Percentiles rank a stretch among this genome's conserved stretches.
These are phyloP conservation scores for Pelargonium cotyledonis DNA, from an alignment of 441 rosid genomes.

Conservation along the genomic window DNA sequence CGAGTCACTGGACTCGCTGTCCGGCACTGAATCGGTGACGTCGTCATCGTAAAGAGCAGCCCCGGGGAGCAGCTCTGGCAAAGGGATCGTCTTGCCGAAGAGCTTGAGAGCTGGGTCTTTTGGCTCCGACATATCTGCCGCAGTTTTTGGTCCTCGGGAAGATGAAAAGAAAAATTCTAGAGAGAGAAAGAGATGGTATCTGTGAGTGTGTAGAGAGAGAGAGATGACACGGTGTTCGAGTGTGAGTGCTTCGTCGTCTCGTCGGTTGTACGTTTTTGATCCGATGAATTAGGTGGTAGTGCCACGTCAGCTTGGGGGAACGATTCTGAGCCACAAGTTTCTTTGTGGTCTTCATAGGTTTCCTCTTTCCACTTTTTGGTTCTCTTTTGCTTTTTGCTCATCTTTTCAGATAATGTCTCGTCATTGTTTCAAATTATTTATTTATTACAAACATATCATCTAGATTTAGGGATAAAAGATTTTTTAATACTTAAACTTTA, in stretches of 20 bases:
- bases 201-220: conserved; percentile 10
- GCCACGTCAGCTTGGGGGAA: conserved; percentile 50
- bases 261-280: conserved; percentile 41
- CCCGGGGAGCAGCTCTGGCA: conserved; percentile 22
- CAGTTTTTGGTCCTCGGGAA: neutral
- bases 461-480: no score
- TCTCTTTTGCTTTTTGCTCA: no score
- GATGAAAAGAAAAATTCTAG: neutral
- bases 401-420: no score
- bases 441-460: no score
- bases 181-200: conserved; percentile 2
- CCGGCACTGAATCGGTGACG: neutral
- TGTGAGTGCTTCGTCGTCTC: no score
- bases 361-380: conserved; percentile 25
- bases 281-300: conserved; percentile 27
- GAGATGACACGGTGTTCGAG: neutral
- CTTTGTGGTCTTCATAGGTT: conserved; percentile 48
- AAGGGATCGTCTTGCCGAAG: conserved; percentile 57
- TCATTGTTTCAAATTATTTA: no score
- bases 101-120: conserved; percentile 68
- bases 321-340: conserved; percentile 67
- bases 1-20: no score
- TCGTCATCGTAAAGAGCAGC: conserved; percentile 32
- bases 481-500: no score
- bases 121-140: conserved; percentile 38